A percentile compares a stretch with the other conserved stretches of the same genome.
phyloP scores from a whole-genome alignment of 495 filamentous ascomycete species.

The Ascobolus immersus region DNA sequence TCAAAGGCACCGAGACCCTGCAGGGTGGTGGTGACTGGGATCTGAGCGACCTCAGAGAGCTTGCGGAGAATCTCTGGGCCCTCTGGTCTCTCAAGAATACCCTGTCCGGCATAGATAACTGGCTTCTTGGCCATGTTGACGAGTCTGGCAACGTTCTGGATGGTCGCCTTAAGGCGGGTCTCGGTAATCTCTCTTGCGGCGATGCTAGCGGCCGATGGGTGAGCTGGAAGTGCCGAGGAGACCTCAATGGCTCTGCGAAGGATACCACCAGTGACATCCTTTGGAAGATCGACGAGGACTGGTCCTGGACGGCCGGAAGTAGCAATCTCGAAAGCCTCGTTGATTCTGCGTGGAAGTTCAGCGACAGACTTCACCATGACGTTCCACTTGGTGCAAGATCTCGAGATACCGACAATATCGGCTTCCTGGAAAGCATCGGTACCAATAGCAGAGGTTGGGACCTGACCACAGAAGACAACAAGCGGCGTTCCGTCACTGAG shows the following conservation, averaged over 20 bases:
- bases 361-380: constrained; percentile 61
- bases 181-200: constrained; percentile 32
- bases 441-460: constrained; percentile 43
- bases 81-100: constrained; percentile 35
- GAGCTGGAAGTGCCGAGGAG: constrained; percentile 31
- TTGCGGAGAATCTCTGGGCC: constrained; percentile 40
- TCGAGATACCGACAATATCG: constrained; percentile 49
- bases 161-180: constrained; percentile 32
- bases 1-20: constrained; percentile 58
- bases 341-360: constrained; percentile 51
- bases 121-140: constrained; percentile 54
- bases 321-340: constrained; percentile 68
- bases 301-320: constrained; percentile 50
- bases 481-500: constrained; percentile 54
- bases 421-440: constrained; percentile 64
- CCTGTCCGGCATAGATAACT: constrained; percentile 51
- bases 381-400: constrained; percentile 66
- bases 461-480: constrained; percentile 60
- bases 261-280: constrained; percentile 48
- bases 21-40: constrained; percentile 55
- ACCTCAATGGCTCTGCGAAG: constrained; percentile 44
- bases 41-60: constrained; percentile 44
- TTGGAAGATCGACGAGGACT: constrained; percentile 57
- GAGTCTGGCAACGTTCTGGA: constrained; percentile 37
- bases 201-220: constrained; percentile 43